Percentiles rank a stretch among this genome's conserved stretches.
phyloP scores from a whole-genome alignment of 108 stramenopile species.

The Skeletonema costatum region DNA sequence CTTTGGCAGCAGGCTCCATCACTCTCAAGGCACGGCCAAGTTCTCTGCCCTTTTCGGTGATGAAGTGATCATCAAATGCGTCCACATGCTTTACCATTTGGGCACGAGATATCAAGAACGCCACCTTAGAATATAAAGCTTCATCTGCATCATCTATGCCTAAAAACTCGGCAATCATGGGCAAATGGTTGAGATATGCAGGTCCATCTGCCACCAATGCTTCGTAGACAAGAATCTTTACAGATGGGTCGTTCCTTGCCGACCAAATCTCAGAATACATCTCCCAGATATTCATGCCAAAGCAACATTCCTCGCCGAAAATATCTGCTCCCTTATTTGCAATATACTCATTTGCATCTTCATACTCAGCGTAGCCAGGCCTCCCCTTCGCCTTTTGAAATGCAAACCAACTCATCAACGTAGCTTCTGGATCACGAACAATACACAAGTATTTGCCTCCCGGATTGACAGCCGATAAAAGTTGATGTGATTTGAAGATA shows the following conservation, averaged over 20 bases:
- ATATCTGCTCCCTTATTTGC: not conserved
- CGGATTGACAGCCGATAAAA: not conserved
- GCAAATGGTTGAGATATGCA: not conserved
- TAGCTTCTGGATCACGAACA: not conserved
- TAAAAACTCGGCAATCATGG: not conserved
- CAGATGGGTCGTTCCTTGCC: not conserved
- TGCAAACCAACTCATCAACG: not conserved
- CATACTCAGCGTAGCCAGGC: not conserved
- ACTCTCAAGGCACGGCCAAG: not conserved
- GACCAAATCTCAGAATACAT: not conserved
- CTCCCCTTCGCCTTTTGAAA: not conserved
- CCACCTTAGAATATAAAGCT: not conserved
- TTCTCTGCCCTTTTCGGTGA: not conserved
- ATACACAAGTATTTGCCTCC: not conserved
- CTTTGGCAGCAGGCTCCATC: not conserved
- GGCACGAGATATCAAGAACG: not conserved
- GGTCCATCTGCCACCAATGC: not conserved
- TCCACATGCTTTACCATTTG: slow-evolving; percentile 1
- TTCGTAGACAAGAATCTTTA: not conserved
- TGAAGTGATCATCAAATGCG: not conserved
- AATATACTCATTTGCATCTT: not conserved
- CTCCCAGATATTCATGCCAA: not conserved
- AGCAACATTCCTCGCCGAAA: not conserved
- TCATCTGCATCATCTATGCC: not conserved
- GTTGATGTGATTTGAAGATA: slow-evolving; percentile 1